Evolutionary conservation across 768 basidiomycete genomes (phyloP).

Genomic region (Tephrocybe sp.): DNA sequence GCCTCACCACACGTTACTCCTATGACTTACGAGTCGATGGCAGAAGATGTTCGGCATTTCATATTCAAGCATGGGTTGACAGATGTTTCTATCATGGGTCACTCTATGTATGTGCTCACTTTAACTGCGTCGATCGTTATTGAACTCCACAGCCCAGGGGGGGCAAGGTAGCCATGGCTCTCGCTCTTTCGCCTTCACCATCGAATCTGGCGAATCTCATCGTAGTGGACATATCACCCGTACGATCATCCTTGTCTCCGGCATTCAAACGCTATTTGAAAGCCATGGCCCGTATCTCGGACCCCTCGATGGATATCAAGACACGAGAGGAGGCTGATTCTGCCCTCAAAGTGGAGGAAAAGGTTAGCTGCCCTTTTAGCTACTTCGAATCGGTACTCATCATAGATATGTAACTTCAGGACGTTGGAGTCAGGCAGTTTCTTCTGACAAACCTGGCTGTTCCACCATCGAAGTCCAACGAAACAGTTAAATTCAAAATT

Average conservation of each 20-base stretch:
- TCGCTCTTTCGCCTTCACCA: constrained; percentile 47
- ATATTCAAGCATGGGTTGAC: constrained; percentile 46
- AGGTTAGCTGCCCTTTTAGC: constrained; percentile 33
- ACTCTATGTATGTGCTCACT: constrained; percentile 67
- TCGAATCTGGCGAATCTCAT: constrained; percentile 42
- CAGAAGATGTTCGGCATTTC: constrained; percentile 70
- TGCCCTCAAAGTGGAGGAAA: constrained; percentile 58
- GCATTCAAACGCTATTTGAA: constrained; percentile 64
- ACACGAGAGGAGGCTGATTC: constrained; percentile 64
- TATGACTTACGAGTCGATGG: constrained; percentile 75
- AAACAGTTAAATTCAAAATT: constrained; percentile 59
- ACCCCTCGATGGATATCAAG: constrained; percentile 36
- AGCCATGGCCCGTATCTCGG: constrained; percentile 69
- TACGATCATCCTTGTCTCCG: constrained; percentile 44
- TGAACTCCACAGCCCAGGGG: constrained; percentile 47
- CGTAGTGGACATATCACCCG: constrained; percentile 79
- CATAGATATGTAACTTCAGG: constrained; percentile 35
- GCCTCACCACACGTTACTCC: constrained; percentile 66
- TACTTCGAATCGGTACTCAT: neutral
- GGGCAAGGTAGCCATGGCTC: constrained; percentile 75
- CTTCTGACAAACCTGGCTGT: constrained; percentile 68
- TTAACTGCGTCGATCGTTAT: neutral
- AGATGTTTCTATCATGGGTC: constrained; percentile 72
- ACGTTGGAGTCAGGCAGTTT: constrained; percentile 66
- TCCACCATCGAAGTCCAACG: neutral